Evolutionary conservation across 2,329 filamentous ascomycete species (phyloP), one percentile per base, ranked within the genome.

Genomic region (Rachicladosporium sp.): DNA sequence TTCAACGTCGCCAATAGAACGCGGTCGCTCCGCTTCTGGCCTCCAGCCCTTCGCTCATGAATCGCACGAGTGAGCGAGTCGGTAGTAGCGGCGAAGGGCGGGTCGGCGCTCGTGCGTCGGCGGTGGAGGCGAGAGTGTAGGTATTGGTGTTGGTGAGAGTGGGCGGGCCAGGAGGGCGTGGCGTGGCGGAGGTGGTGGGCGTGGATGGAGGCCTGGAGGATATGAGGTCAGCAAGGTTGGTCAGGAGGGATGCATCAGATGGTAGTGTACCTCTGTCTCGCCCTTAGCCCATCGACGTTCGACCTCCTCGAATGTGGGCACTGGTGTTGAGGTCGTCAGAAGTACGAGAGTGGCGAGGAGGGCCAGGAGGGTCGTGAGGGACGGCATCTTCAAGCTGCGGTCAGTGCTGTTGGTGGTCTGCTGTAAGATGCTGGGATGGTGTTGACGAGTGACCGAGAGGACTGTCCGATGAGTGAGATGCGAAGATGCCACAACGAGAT

Each of bases 181-280:
- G 46, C 44, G 39, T 37, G 36, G 33, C 46, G 42, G 41, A 43
- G 38, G 30, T 41, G 36, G 35, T 48, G 9, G 12, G 44, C 45
- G 41, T 51, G 47, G 37, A 50, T 50, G 10, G 47, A 33, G 30
- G 43, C 40, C 45, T 49, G 9, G 29, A 23, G 10, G 29, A n/a
- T 35, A 32, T 10, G n/a, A 10, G 29, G 10, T 7, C 10, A 30
- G 33, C 9, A 45, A n/a, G n/a, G n/a, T n/a, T n/a, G n/a, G n/a
- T n/a, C n/a, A n/a, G n/a, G n/a, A n/a, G n/a, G n/a, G n/a, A n/a
- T n/a, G n/a, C n/a, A n/a, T n/a, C n/a, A n/a, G n/a, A n/a, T n/a
- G n/a, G n/a, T n/a, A n/a, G n/a, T 47, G 36, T 51, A 56, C 52
- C 37, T 56, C 53, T 37, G 49, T 46, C 31, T 51, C 37, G 19